These are phyloP conservation scores for Salmacisia buchloeana DNA, from an alignment of 1,284 basidiomycete species.

Conservation along the genomic window DNA sequence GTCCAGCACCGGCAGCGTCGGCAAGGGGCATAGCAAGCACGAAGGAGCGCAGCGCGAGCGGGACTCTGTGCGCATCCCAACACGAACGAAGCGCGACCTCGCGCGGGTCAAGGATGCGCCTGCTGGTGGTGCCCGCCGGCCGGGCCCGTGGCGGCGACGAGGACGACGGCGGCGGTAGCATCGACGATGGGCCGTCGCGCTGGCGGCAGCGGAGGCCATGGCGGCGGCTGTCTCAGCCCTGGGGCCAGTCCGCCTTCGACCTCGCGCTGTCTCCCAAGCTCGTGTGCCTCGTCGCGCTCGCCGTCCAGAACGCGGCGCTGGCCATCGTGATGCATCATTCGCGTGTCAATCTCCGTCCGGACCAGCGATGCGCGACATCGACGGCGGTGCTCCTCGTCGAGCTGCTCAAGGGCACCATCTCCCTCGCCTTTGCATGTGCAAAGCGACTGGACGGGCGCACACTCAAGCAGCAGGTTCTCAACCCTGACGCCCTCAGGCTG, in stretches of 20 bases:
- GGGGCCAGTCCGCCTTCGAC: not conserved
- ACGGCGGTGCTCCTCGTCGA: constrained; percentile 89
- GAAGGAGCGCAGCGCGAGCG: too few relatives aligned
- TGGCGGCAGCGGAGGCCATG: too few relatives aligned
- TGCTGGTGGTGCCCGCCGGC: too few relatives aligned
- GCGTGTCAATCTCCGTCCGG: constrained; percentile 58
- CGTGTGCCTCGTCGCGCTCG: constrained; percentile 75
- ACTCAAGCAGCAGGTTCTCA: constrained; percentile 53
- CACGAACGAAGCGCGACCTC: too few relatives aligned
- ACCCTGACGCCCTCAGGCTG: constrained; percentile 87
- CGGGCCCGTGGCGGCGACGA: too few relatives aligned
- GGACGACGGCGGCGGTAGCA: too few relatives aligned
- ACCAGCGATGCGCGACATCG: constrained; percentile 68
- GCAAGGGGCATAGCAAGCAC: too few relatives aligned
- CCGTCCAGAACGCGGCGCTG: constrained; percentile 68
- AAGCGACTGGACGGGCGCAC: not conserved
- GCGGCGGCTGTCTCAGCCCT: too few relatives aligned
- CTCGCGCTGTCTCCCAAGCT: constrained; percentile 24
- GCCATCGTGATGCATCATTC: constrained; percentile 55
- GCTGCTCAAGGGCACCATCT: constrained; percentile 82
- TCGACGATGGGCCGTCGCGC: too few relatives aligned
- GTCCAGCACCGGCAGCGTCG: too few relatives aligned
- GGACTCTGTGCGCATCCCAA: too few relatives aligned
- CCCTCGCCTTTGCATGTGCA: constrained; percentile 61
- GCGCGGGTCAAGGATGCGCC: too few relatives aligned